Base-by-base conservation (phyloP, 805 yeast species). In the Teunomyces funiuensis region DNA sequence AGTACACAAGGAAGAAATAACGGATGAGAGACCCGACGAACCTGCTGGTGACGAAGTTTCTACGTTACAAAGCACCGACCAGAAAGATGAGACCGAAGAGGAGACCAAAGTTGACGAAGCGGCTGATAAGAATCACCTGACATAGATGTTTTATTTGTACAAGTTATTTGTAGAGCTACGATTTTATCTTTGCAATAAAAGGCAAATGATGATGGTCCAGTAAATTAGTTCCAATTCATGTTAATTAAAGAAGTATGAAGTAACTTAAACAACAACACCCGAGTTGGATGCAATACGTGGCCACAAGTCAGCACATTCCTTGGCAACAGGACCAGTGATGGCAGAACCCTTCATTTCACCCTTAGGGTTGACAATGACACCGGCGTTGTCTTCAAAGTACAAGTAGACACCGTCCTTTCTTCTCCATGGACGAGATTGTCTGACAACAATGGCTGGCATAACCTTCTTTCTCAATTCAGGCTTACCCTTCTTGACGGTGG, bases 281-380 rank as follows among this genome's bases (percentile, higher is more conserved):
- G 99, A 93, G 91, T 88, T 88, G 63, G 97, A 89, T 71, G 99
- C 98, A 81, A 93, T 93, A 83, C 99, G 88, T 76, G 99, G 99
- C 99, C 99, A 93, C 76, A 93, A 86, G 74, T 93, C 99, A 74
- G 99, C 99, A 83, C 99, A 95, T 83, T 93, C 99, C 82, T 93
- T 93, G 76, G 97, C 98, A 71, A 93, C 99, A 69, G 99, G 99
- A 77, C 99, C 99, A 70, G 99, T 95, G 75, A 93, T 93, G 69
- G 99, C 99, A 61, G 99, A 95, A 79, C 99, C 99, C 84, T 93
- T 93, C 99, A 95, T 93, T 80, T 93, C 99, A 83, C 99, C 99
- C 93, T 93, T 93, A 73, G 99, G 99, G 82, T 93, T 93, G 74
- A 93, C 99, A 71, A 93, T 93, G 76, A 95, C 99, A 85, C 99